Base-by-base conservation (phyloP, 2,329 filamentous ascomycete species). In the Graphilbum fragrans region DNA sequence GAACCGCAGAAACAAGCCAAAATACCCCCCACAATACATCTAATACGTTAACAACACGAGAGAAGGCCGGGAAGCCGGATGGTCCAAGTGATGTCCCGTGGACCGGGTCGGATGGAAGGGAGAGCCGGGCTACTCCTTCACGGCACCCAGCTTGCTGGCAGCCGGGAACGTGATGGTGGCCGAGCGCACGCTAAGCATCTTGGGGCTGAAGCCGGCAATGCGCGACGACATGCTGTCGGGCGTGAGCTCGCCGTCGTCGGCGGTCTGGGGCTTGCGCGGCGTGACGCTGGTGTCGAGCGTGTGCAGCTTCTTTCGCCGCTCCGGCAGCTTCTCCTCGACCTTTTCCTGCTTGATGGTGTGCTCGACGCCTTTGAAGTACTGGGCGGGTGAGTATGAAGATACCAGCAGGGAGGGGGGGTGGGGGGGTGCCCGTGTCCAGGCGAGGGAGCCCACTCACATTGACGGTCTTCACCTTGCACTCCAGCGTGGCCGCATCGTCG, bases 401-500 rank as follows among this genome's bases (percentile, higher is more conserved):
- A 4, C n/a, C n/a, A n/a, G n/a, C n/a, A n/a, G n/a, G n/a, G n/a
- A n/a, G n/a, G n/a, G n/a, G n/a, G n/a, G n/a, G n/a, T n/a, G n/a
- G n/a, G n/a, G n/a, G n/a, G n/a, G n/a, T n/a, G n/a, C n/a, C n/a
- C n/a, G n/a, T n/a, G n/a, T n/a, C n/a, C n/a, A 25, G 21, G 20
- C 20, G 35, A 37, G 16, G 8, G 31, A 5, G 9, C 49, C 39
- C 48, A 29, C 37, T 20, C 16, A 61, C 60, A 57, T 70, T 71
- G 44, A 79, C 75, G 0, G 75, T 80, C 61, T 79, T 80, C 29
- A 80, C 75, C 49, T 72, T 70, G 44, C 80, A 57, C 53, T 80
- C 74, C 20, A 77, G 57, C 0, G 74, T 80, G 4, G 76, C 74
- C 49, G 85, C 81, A 47, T 85, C 80, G 52, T 86, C 82, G 38